Percentiles rank a stretch among this genome's conserved stretches.
These are phyloP conservation scores for Kwoniella sp. DNA, from an alignment of 768 basidiomycete genomes.

Conservation along the genomic window DNA sequence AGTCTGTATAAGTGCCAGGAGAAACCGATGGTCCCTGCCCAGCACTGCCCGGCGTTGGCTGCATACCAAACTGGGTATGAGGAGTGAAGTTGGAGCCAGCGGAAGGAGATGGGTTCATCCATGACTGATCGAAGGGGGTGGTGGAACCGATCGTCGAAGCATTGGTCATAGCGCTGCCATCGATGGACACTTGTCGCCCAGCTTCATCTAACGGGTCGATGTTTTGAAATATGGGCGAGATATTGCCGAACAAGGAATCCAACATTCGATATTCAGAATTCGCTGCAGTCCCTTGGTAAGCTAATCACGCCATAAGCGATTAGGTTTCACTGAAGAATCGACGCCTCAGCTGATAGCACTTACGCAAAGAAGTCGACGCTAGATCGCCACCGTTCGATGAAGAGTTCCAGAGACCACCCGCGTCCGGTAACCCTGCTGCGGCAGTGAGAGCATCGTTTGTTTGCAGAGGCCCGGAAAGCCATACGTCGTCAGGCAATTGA, in stretches of 20 bases:
- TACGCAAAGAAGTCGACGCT: neutral
- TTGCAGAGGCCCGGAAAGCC: slow-evolving; percentile 23
- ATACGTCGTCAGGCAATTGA: slow-evolving; percentile 27
- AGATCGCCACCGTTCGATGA: neutral
- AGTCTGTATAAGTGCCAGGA: slow-evolving; percentile 14
- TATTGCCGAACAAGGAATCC: slow-evolving; percentile 76
- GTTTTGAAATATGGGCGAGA: slow-evolving; percentile 38
- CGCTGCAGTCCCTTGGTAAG: slow-evolving; percentile 83
- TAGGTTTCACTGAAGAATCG: neutral
- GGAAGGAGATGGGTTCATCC: slow-evolving; percentile 17
- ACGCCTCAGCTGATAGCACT: neutral
- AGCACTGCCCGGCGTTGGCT: slow-evolving; percentile 18
- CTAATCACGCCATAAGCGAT: slow-evolving; percentile 14
- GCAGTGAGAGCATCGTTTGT: neutral
- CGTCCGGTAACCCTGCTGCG: neutral
- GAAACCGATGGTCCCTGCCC: slow-evolving; percentile 13
- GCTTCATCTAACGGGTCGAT: slow-evolving; percentile 28
- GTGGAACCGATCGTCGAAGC: slow-evolving; percentile 1
- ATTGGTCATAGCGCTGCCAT: slow-evolving; percentile 8
- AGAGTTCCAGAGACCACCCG: neutral
- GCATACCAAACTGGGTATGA: neutral
- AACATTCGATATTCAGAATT: slow-evolving; percentile 95
- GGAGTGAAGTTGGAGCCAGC: slow-evolving; percentile 3
- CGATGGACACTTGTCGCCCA: slow-evolving; percentile 19
- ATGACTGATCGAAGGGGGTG: slow-evolving; percentile 15